Base-by-base conservation (phyloP, 148 eudicot species). In the Cornus kousa region DNA sequence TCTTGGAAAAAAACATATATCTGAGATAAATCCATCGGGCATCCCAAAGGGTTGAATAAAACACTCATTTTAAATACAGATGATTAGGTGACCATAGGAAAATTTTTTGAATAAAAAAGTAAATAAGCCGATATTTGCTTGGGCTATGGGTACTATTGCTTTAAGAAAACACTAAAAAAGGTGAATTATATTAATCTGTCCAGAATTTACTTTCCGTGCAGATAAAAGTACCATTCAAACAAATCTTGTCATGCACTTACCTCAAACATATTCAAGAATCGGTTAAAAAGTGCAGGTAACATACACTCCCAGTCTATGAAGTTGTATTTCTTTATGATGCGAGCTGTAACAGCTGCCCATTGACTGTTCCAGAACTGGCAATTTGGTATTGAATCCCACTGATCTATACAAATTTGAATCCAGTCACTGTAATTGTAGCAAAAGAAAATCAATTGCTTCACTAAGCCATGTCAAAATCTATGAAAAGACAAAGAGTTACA, bases 301-400 rank as follows among this genome's bases (percentile, higher is more conserved):
- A 88, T 87, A 78, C 87, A 81, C 74, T 94, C 95, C 99, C 99
- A 96, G 77, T 83, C 82, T 74, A 90, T 84, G 32, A 40, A 74
- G 72, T 84, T 83, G 83, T 88, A 92, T 83, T 89, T 92, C 87
- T 94, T 96, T 84, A 92, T 90, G 66, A 94, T 91, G 75, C 99
- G 99, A 82, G 98, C 98, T 82, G 90, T 93, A 77, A 96, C 79
- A 78, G 98, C 91, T 73, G 95, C 89, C 98, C 98, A 96, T 75
- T 96, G 99, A 79, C 97, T 91, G 82, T 96, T 94, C 99, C 99
- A 96, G 80, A 96, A 96, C 75, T 90, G 98, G 82, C 93, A 92
- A 88, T 91, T 89, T 72, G 98, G 98, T 80, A 94, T 84, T 64
- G 95, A 88, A 80, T 82, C 88, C 99, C 99, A 96, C 66, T 81